phyloP scores from a whole-genome alignment of 1,284 basidiomycete genomes.

The Athelia psychrophila region DNA sequence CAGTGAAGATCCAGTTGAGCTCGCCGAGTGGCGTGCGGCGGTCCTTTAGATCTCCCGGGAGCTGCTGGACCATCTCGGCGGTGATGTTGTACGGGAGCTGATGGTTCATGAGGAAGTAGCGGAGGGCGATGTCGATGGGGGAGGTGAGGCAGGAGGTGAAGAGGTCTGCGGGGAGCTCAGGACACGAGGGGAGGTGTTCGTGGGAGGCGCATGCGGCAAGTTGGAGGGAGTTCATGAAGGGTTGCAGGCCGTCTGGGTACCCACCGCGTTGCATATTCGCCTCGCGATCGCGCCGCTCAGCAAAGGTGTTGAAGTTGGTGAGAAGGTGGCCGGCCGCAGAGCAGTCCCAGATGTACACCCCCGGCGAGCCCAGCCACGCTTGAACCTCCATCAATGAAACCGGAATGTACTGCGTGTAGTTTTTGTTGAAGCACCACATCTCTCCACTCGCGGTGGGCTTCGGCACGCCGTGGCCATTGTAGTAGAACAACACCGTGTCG shows the following conservation, averaged over 20 bases:
- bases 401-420: conserved; percentile 98
- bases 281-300: conserved; percentile 84
- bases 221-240: conserved; percentile 90
- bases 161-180: conserved; percentile 94
- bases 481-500: conserved; percentile 95
- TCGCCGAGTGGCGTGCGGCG: conserved; percentile 94
- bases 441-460: conserved; percentile 96
- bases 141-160: conserved; percentile 98
- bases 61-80: conserved; percentile 91
- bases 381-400: conserved; percentile 93
- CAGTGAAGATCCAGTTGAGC: conserved; percentile 99
- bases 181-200: conserved; percentile 92
- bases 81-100: conserved; percentile 77
- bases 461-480: conserved; percentile 98
- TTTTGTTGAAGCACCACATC: conserved; percentile 98
- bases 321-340: conserved; percentile 94
- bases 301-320: conserved; percentile 88
- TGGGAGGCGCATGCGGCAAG: conserved; percentile 93
- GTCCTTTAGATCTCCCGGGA: conserved; percentile 96
- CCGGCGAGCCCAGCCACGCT: conserved; percentile 89
- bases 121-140: conserved; percentile 95
- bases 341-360: conserved; percentile 99
- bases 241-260: conserved; percentile 59
- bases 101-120: conserved; percentile 92
- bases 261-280: conserved; percentile 57